Conservation (phyloP, 768 basidiomycete species). For the Crassisporium funariophilum region DNA sequence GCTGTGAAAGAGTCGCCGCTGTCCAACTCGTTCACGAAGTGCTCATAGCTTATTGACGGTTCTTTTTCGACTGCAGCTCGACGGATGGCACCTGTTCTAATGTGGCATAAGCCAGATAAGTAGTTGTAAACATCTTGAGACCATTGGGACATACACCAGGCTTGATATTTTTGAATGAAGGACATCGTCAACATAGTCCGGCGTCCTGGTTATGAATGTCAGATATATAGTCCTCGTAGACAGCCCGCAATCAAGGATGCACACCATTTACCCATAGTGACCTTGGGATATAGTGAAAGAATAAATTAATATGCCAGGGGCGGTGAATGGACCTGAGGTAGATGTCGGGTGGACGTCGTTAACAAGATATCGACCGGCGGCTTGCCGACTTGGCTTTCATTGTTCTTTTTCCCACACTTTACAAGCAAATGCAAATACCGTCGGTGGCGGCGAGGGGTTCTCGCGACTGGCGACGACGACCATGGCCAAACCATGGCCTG, state of each 20-base stretch:
- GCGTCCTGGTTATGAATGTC: conserved; percentile 53
- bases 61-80: conserved; percentile 71
- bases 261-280: conserved; percentile 23
- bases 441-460: too few species aligned
- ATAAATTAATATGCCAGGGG: too few species aligned
- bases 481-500: too few species aligned
- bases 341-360: too few species aligned
- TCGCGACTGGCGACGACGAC: too few species aligned
- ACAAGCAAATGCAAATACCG: too few species aligned
- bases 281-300: too few species aligned
- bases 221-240: neutral
- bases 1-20: conserved; percentile 81
- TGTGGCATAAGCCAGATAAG: conserved; percentile 4
- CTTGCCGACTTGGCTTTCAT: too few species aligned
- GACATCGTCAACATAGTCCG: conserved; percentile 72
- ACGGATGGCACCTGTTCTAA: conserved; percentile 72
- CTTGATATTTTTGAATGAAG: conserved; percentile 74
- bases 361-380: too few species aligned
- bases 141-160: conserved; percentile 60
- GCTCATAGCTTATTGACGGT: conserved; percentile 69
- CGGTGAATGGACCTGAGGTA: too few species aligned
- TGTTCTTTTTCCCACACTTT: too few species aligned
- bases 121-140: neutral
- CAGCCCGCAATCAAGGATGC: neutral
- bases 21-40: conserved; percentile 77